phyloP scores from a whole-genome alignment of 1,139 yeast genomes.

The Yamadazyma epiphylla region DNA sequence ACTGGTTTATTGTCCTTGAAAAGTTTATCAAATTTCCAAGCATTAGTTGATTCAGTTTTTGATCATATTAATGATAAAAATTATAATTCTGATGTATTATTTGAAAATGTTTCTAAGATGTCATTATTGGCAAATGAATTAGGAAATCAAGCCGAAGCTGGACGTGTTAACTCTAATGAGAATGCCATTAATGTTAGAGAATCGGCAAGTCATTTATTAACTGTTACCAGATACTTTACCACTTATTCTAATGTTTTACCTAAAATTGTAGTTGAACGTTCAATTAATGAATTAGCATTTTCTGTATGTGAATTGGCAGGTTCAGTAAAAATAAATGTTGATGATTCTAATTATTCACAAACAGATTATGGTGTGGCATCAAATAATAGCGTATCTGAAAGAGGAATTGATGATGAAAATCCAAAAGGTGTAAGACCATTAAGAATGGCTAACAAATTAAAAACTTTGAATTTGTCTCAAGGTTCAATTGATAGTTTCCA shows the following conservation, averaged over 20 bases:
- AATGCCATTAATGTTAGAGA: constrained; percentile 50
- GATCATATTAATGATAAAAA: constrained; percentile 28
- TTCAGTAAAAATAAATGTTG: constrained; percentile 38
- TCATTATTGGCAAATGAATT: constrained; percentile 49
- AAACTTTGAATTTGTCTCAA: constrained; percentile 8
- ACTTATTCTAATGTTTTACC: constrained; percentile 66
- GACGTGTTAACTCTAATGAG: constrained; percentile 32
- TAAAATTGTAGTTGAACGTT: constrained; percentile 67
- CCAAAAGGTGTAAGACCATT: constrained; percentile 51
- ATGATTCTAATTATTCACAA: constrained; percentile 8
- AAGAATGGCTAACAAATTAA: constrained; percentile 50
- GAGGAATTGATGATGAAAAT: constrained; percentile 12
- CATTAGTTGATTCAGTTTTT: constrained; percentile 45
- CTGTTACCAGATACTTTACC: constrained; percentile 76
- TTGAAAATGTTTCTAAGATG: constrained; percentile 52
- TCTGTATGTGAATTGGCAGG: constrained; percentile 66
- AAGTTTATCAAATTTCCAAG: constrained; percentile 42
- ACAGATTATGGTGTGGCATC: constrained; percentile 7
- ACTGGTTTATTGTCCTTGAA: constrained; percentile 45
- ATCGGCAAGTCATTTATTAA: constrained; percentile 70
- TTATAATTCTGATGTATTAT: constrained; percentile 41
- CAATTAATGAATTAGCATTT: constrained; percentile 72
- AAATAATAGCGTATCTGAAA: constrained; percentile 6
- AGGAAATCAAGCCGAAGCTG: constrained; percentile 39
- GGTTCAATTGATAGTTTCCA: constrained; percentile 8